Percentiles rank a stretch among this genome's conserved stretches.
Conservation (phyloP, 2,329 filamentous ascomycete genomes). For the Beauveria caledonica region DNA sequence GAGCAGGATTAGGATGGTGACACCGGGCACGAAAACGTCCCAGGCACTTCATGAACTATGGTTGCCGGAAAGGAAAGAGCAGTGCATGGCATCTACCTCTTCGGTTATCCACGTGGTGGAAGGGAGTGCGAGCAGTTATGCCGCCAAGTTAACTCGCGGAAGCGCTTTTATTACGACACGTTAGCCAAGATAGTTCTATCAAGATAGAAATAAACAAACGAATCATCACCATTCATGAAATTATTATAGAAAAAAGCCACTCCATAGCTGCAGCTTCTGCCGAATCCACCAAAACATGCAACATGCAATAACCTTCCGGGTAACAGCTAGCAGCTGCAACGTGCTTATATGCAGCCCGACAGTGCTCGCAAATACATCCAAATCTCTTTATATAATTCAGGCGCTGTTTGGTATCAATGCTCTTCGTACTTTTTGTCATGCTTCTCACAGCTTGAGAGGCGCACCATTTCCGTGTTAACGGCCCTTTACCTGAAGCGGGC, state of each 20-base stretch:
- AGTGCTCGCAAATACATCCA: neutral
- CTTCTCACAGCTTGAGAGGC: neutral
- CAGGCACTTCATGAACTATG: neutral
- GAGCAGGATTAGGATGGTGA: neutral
- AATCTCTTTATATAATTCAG: conserved; percentile 3
- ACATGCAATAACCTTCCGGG: conserved; percentile 1
- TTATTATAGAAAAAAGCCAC: conserved; percentile 5
- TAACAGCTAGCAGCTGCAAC: neutral
- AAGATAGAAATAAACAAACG: conserved; percentile 3
- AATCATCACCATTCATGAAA: conserved; percentile 8
- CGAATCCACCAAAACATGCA: conserved; percentile 6
- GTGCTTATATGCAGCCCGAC: conserved; percentile 1
- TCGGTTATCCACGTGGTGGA: neutral
- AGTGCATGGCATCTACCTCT: neutral
- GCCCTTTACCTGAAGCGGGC: conserved; percentile 64
- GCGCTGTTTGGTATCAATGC: conserved; percentile 12
- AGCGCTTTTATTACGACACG: too few species aligned
- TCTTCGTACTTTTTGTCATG: conserved; percentile 1
- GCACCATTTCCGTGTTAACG: neutral
- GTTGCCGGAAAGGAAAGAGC: neutral
- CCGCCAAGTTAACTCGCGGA: too few species aligned
- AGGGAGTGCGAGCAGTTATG: neutral
- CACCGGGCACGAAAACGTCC: neutral
- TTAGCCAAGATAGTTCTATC: conserved; percentile 8
- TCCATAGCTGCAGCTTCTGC: conserved; percentile 3